Evolutionary conservation across 2,329 filamentous ascomycete species (phyloP).

Genomic region (Dendrostoma leiphaemia): DNA sequence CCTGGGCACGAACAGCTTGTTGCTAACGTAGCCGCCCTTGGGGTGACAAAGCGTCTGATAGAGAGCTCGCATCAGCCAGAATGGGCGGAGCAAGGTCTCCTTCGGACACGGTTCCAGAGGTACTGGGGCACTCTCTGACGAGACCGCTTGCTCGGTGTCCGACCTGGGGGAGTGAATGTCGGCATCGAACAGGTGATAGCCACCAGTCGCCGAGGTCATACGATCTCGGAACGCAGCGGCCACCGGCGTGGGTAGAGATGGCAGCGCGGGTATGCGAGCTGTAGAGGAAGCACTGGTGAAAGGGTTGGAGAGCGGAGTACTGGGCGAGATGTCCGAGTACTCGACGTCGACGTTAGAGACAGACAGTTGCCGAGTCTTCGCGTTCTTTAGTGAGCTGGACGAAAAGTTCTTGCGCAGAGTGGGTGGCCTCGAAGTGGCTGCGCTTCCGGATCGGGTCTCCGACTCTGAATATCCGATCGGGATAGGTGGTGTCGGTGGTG

Average conservation of each 20-base stretch:
- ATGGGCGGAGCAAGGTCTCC: conserved; percentile 85
- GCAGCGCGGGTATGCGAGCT: conserved; percentile 53
- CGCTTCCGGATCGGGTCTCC: conserved; percentile 49
- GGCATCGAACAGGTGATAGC: conserved; percentile 79
- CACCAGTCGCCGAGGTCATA: conserved; percentile 58
- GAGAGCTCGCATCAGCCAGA: conserved; percentile 95
- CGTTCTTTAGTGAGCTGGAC: conserved; percentile 66
- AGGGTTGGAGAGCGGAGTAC: conserved; percentile 69
- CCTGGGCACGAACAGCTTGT: conserved; percentile 84
- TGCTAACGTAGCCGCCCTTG: conserved; percentile 87
- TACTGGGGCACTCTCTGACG: conserved; percentile 60
- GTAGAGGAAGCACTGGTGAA: conserved; percentile 50
- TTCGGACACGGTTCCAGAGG: conserved; percentile 89
- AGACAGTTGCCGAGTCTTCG: conserved; percentile 74
- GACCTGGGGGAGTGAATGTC: conserved; percentile 69
- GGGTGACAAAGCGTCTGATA: conserved; percentile 92
- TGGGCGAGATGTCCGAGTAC: conserved; percentile 65
- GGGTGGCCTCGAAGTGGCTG: conserved; percentile 44
- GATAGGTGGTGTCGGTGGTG: conserved; percentile 32
- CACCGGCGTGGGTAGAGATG: conserved; percentile 67
- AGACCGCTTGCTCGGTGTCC: conserved; percentile 63
- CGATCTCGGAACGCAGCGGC: conserved; percentile 60
- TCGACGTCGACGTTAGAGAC: conserved; percentile 60
- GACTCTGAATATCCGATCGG: conserved; percentile 27
- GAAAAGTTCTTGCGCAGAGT: conserved; percentile 66